phyloP scores from a whole-genome alignment of 192 early-diverging fungal genomes.

The Entomortierella beljakovae region DNA sequence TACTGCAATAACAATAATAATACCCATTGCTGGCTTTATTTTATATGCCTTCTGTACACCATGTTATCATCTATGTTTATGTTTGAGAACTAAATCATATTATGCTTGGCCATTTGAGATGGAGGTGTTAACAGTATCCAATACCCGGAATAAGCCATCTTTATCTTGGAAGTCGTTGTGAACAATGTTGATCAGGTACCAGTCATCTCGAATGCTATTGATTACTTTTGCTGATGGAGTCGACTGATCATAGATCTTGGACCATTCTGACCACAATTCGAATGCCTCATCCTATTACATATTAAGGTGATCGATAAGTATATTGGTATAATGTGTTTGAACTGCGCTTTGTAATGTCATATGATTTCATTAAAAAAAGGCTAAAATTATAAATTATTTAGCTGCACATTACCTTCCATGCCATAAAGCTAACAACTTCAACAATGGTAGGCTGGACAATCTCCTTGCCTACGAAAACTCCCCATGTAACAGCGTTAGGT shows the following conservation, averaged over 20 bases:
- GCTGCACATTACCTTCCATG: slow-evolving; percentile 91
- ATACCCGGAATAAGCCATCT: slow-evolving; percentile 77
- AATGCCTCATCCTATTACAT: slow-evolving; percentile 85
- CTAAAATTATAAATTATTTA: too few species aligned
- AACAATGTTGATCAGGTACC: slow-evolving; percentile 95
- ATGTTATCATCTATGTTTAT: neutral
- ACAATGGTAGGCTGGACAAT: slow-evolving; percentile 97
- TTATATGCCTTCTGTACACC: neutral
- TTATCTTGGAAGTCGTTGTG: slow-evolving; percentile 91
- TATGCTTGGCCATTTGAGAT: slow-evolving; percentile 3
- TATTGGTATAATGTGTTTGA: neutral
- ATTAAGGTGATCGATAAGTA: neutral
- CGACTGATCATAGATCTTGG: slow-evolving; percentile 69
- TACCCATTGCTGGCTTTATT: too few species aligned
- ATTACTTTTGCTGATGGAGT: slow-evolving; percentile 69
- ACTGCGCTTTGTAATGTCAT: neutral
- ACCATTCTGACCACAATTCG: slow-evolving; percentile 94
- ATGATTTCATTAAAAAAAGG: too few species aligned
- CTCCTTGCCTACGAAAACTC: slow-evolving; percentile 97
- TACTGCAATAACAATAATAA: too few species aligned
- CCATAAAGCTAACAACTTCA: slow-evolving; percentile 91
- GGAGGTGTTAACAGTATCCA: slow-evolving; percentile 53
- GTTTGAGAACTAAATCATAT: neutral
- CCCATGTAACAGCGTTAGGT: slow-evolving; percentile 98
- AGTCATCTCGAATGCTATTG: slow-evolving; percentile 70